Conservation (phyloP, 2,329 filamentous ascomycete species). For the Aspergillus nomiae region DNA sequence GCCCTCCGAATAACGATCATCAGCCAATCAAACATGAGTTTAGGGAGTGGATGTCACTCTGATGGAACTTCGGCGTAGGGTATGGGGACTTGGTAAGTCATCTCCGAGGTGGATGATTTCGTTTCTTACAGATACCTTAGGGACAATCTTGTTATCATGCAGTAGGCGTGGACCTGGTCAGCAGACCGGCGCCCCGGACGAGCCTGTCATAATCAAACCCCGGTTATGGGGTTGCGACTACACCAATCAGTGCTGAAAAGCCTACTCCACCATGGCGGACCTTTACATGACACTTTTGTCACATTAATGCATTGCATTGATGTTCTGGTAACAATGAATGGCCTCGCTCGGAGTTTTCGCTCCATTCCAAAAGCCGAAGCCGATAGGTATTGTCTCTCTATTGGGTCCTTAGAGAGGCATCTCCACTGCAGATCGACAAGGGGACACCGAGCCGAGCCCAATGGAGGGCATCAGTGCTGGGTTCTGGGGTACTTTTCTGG, state of each 20-base stretch:
- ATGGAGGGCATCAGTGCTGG: background rate
- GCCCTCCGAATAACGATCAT: background rate
- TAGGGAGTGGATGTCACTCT: background rate
- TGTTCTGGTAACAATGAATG: background rate
- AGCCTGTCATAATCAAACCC: background rate
- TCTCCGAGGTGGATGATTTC: background rate
- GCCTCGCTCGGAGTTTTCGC: slow-evolving; percentile 2
- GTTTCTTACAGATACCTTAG: background rate
- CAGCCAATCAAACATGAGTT: background rate
- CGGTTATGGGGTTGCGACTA: background rate
- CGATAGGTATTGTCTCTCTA: background rate
- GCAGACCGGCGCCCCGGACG: background rate
- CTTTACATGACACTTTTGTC: background rate
- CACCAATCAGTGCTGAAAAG: background rate
- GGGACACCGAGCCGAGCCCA: background rate
- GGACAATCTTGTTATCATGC: background rate
- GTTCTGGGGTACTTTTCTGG: background rate
- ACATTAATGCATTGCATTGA: background rate
- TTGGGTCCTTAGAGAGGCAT: background rate
- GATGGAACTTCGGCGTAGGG: background rate
- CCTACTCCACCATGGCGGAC: background rate
- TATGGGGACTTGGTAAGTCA: background rate
- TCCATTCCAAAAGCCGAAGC: background rate
- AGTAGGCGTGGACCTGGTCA: background rate
- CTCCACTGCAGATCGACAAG: slow-evolving; percentile 8